Conservation (phyloP, 305 asterid species). For the Plantago coronopus region DNA sequence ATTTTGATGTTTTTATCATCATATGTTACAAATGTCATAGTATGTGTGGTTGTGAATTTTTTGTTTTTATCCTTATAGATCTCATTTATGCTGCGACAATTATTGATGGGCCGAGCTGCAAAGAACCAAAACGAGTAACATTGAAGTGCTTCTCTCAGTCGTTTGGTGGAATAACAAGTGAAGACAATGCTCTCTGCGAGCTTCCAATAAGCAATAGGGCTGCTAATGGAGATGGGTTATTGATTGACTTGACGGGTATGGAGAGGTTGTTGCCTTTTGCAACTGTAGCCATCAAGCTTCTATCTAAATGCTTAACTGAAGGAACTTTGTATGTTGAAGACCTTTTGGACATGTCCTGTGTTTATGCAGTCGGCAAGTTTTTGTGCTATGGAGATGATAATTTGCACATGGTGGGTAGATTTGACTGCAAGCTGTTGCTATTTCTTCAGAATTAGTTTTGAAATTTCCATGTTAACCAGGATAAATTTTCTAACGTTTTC, state of each 20-base stretch:
- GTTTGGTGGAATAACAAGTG: conserved; percentile 45
- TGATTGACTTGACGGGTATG: conserved; percentile 63
- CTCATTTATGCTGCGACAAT: conserved; percentile 49
- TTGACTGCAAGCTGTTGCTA: conserved; percentile 19
- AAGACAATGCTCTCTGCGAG: conserved; percentile 49
- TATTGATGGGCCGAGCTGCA: conserved; percentile 30
- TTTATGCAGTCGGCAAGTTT: conserved; percentile 66
- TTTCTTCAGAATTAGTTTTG: conserved; percentile 8
- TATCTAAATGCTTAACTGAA: conserved; percentile 74
- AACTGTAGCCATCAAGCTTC: conserved; percentile 71
- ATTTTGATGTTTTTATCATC: too few species aligned
- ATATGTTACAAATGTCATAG: not conserved
- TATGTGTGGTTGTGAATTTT: not conserved
- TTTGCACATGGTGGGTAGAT: conserved; percentile 73
- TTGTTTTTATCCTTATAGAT: conserved; percentile 38
- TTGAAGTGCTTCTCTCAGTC: conserved; percentile 58
- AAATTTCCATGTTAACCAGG: conserved; percentile 15
- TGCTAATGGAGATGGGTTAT: conserved; percentile 53
- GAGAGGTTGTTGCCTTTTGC: conserved; percentile 78
- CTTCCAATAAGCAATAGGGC: conserved; percentile 56
- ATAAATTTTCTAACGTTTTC: conserved; percentile 32
- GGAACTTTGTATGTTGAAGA: conserved; percentile 92
- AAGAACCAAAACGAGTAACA: conserved; percentile 40
- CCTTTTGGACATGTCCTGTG: conserved; percentile 62
- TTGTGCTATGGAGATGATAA: conserved; percentile 76